A percentile compares a stretch with the other conserved stretches of the same genome.
These are phyloP conservation scores for Penicillium egyptiacum DNA, from an alignment of 495 filamentous ascomycete genomes.

Conservation along the genomic window DNA sequence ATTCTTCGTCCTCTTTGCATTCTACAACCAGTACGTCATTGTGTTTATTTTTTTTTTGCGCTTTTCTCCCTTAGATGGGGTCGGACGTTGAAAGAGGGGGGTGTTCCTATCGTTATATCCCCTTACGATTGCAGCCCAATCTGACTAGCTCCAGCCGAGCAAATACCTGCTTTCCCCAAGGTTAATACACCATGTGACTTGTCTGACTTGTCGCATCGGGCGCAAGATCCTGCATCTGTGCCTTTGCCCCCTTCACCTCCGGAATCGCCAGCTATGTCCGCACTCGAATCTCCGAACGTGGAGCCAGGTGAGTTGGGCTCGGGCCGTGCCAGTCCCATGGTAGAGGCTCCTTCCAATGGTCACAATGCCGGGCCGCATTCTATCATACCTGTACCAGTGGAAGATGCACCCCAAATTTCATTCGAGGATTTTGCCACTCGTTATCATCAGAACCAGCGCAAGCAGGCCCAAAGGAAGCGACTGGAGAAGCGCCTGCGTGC, in stretches of 20 bases:
- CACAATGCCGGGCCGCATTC: conserved; percentile 21
- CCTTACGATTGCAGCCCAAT: conserved; percentile 23
- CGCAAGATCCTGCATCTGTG: conserved; percentile 25
- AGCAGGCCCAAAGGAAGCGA: conserved; percentile 41
- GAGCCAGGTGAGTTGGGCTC: conserved; percentile 46
- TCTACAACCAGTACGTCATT: conserved; percentile 40
- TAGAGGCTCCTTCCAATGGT: conserved; percentile 24
- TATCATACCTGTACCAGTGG: background rate
- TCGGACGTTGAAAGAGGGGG: conserved; percentile 12
- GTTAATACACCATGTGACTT: conserved; percentile 33
- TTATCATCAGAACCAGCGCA: conserved; percentile 46
- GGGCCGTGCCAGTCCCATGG: conserved; percentile 39
- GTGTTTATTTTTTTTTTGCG: background rate
- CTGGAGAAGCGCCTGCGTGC: conserved; percentile 45
- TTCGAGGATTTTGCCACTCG: conserved; percentile 47
- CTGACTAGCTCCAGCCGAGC: conserved; percentile 31
- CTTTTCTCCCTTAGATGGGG: conserved; percentile 1
- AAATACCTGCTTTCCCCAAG: conserved; percentile 28
- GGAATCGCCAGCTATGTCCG: conserved; percentile 20
- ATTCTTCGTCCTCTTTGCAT: conserved; percentile 28
- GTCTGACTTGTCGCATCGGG: conserved; percentile 31
- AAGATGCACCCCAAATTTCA: conserved; percentile 32
- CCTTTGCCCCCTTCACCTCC: conserved; percentile 31
- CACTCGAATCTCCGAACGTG: conserved; percentile 12
- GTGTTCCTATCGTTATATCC: conserved; percentile 5